A percentile compares a stretch with the other conserved stretches of the same genome.
These are phyloP conservation scores for Leucocoprinus leucothites DNA, from an alignment of 768 basidiomycete genomes.

Conservation along the genomic window DNA sequence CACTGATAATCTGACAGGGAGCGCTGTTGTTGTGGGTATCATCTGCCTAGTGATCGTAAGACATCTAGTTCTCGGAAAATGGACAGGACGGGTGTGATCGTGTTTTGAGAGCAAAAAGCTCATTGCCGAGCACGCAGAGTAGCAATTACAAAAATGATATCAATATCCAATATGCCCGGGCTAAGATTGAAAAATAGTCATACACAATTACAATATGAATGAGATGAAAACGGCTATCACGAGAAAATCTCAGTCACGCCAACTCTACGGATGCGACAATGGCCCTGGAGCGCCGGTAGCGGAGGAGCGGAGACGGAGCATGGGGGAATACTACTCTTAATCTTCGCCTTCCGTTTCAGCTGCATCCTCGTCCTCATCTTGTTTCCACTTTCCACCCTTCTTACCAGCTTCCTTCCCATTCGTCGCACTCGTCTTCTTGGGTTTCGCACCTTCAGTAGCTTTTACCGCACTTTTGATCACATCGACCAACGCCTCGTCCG, in stretches of 20 bases:
- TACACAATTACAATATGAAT: too few species aligned
- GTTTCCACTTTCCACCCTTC: conserved; percentile 18
- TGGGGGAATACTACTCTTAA: background rate
- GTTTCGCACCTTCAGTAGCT: conserved; percentile 11
- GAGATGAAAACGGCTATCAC: too few species aligned
- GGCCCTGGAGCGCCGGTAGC: too few species aligned
- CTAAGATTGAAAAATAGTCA: too few species aligned
- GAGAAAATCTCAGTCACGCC: too few species aligned
- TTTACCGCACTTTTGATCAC: conserved; percentile 19
- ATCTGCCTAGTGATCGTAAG: background rate
- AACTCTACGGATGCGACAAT: too few species aligned
- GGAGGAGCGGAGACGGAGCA: background rate
- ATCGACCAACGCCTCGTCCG: conserved; percentile 8
- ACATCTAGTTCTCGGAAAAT: background rate
- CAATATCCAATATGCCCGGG: too few species aligned
- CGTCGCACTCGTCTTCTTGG: conserved; percentile 1
- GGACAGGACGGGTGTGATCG: background rate
- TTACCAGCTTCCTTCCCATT: background rate
- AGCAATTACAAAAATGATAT: too few species aligned
- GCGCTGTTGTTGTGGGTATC: background rate
- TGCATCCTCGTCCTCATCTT: conserved; percentile 17
- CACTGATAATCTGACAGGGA: background rate
- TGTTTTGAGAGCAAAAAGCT: background rate
- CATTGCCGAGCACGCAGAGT: too few species aligned
- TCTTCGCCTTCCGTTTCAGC: conserved; percentile 15